phyloP scores from a whole-genome alignment of 2,329 filamentous ascomycete species.

The Atkinsonella hypoxylon region DNA sequence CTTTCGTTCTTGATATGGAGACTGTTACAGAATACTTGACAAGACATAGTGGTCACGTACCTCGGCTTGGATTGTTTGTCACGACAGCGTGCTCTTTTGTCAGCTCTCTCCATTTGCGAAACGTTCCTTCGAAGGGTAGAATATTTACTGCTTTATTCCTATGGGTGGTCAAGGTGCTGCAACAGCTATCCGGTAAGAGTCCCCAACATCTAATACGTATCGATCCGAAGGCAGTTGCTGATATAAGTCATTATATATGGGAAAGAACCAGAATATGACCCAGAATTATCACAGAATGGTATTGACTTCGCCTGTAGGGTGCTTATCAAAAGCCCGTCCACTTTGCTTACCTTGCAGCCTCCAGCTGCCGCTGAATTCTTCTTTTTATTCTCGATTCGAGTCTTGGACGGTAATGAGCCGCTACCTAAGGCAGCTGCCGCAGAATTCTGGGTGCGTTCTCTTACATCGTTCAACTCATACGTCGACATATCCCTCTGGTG shows the following conservation, averaged over 20 bases:
- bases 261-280: conserved; percentile 55
- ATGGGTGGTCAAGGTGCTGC: conserved; percentile 52
- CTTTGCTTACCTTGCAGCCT: conserved; percentile 47
- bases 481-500: not conserved
- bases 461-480: not conserved
- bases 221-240: not conserved
- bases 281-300: conserved; percentile 61
- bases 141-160: conserved; percentile 42
- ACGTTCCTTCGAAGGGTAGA: conserved; percentile 29
- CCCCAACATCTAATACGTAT: not conserved
- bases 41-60: conserved; percentile 45
- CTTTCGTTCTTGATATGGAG: conserved; percentile 61
- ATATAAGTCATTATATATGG: conserved; percentile 8
- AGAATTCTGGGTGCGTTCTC: conserved; percentile 58
- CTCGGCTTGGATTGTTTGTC: conserved; percentile 56
- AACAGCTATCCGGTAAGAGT: conserved; percentile 42
- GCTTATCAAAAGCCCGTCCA: conserved; percentile 45
- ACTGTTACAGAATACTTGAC: conserved; percentile 56
- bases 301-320: conserved; percentile 61
- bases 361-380: conserved; percentile 48
- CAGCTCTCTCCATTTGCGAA: conserved; percentile 41
- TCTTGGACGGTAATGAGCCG: conserved; percentile 59
- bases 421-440: conserved; percentile 63
- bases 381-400: conserved; percentile 59
- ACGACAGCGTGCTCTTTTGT: conserved; percentile 61